Percentiles rank a stretch among this genome's conserved stretches.
Conservation (phyloP, 2,329 filamentous ascomycete species). For the Colletotrichum sp. region DNA sequence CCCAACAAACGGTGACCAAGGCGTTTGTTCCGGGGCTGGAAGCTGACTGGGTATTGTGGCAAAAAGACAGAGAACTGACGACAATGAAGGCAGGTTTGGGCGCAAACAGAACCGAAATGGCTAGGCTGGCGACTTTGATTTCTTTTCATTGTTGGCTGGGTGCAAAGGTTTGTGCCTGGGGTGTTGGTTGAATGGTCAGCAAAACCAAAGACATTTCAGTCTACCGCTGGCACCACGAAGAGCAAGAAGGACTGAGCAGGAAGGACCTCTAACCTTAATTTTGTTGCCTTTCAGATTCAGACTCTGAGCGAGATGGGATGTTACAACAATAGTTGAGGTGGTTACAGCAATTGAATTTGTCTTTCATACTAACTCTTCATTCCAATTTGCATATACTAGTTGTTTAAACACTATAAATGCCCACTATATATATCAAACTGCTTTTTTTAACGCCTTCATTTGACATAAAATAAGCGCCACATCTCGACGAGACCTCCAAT, state of each 20-base stretch:
- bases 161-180: neutral
- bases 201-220: neutral
- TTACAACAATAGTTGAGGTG: rapidly evolving
- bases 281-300: neutral
- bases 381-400: rapidly evolving
- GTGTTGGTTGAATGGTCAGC: neutral
- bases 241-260: neutral
- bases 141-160: neutral
- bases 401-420: rapidly evolving
- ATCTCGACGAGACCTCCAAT: neutral
- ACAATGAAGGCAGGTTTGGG: neutral
- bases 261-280: neutral
- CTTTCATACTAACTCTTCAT: neutral
- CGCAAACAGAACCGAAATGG: neutral
- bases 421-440: no score
- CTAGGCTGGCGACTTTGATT: neutral
- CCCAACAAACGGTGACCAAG: neutral
- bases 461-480: neutral
- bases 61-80: neutral
- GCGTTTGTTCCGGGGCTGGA: neutral
- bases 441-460: neutral
- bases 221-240: neutral
- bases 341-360: neutral
- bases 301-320: rapidly evolving
- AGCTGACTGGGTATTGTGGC: neutral